A percentile compares a stretch with the other conserved stretches of the same genome.
phyloP scores from a whole-genome alignment of 805 yeast species.

The Barnettozyma botsteinii region DNA sequence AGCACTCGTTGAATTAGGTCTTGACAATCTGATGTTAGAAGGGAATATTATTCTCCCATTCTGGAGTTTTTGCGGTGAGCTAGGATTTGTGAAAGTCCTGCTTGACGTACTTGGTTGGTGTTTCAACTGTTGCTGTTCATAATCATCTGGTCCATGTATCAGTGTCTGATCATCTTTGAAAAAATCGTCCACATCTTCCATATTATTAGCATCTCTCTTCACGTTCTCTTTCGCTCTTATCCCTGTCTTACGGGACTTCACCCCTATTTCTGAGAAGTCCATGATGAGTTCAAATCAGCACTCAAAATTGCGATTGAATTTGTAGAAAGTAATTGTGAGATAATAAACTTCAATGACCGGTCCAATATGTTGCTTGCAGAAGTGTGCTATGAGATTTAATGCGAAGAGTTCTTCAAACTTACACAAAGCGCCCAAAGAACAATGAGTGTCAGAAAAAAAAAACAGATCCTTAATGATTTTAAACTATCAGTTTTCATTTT shows the following conservation, averaged over 20 bases:
- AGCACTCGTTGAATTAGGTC: constrained; percentile 12
- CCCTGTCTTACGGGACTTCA: constrained; percentile 63
- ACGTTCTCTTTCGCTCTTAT: constrained; percentile 41
- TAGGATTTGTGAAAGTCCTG: not conserved
- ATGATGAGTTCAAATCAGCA: constrained; percentile 23
- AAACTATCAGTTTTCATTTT: too few relatives aligned
- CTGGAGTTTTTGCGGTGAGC: constrained; percentile 3
- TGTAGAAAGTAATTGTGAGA: too few relatives aligned
- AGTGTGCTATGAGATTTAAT: too few relatives aligned
- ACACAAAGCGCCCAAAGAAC: too few relatives aligned
- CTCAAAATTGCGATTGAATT: too few relatives aligned
- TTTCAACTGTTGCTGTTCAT: constrained; percentile 2
- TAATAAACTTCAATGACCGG: too few relatives aligned
- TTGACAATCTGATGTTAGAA: not conserved
- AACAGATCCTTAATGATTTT: too few relatives aligned
- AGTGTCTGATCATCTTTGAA: constrained; percentile 45
- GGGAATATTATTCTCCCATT: constrained; percentile 15
- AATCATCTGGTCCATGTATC: not conserved
- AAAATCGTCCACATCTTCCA: constrained; percentile 68
- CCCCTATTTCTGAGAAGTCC: constrained; percentile 47
- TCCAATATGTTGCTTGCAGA: too few relatives aligned
- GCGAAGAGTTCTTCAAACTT: too few relatives aligned
- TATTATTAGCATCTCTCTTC: constrained; percentile 49
- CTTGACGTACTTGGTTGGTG: constrained; percentile 2
- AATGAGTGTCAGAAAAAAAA: too few relatives aligned